These are phyloP conservation scores for Barnettozyma sucrosica DNA, from an alignment of 805 yeast genomes.

Conservation along the genomic window DNA sequence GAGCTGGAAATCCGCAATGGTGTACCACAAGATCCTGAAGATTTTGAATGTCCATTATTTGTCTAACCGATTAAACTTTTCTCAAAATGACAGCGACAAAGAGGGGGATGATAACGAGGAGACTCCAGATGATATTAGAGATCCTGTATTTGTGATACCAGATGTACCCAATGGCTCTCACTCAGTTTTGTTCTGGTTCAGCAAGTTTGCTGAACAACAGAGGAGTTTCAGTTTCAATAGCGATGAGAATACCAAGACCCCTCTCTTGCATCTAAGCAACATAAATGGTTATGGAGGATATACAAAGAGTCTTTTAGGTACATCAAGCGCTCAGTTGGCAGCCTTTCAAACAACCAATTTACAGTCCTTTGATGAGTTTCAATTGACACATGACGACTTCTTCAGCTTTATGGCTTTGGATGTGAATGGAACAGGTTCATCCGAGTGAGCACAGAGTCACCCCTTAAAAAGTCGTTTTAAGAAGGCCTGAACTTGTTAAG, in stretches of 20 bases:
- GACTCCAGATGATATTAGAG: not conserved
- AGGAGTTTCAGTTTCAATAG: not conserved
- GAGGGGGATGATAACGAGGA: not conserved
- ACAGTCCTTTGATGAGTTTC: constrained; percentile 21
- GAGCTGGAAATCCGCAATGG: not conserved
- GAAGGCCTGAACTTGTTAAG: too few species aligned
- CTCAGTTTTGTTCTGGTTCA: constrained; percentile 27
- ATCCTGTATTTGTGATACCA: constrained; percentile 32
- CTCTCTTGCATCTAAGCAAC: not conserved
- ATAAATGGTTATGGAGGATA: not conserved
- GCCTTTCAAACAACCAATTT: constrained; percentile 17
- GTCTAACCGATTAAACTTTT: not conserved
- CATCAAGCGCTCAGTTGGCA: constrained; percentile 6
- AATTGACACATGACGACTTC: constrained; percentile 26
- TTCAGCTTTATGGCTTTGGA: constrained; percentile 26
- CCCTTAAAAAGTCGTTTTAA: too few species aligned
- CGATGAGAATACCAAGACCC: not conserved
- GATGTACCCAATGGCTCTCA: constrained; percentile 31
- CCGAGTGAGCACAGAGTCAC: constrained; percentile 11
- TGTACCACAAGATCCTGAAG: not conserved
- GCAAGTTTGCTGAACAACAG: constrained; percentile 19
- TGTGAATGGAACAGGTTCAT: constrained; percentile 19
- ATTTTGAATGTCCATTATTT: not conserved
- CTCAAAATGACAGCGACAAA: not conserved
- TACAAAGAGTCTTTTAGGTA: not conserved